phyloP scores from a whole-genome alignment of 345 rosid species.

The Hibiscus tridactylites region DNA sequence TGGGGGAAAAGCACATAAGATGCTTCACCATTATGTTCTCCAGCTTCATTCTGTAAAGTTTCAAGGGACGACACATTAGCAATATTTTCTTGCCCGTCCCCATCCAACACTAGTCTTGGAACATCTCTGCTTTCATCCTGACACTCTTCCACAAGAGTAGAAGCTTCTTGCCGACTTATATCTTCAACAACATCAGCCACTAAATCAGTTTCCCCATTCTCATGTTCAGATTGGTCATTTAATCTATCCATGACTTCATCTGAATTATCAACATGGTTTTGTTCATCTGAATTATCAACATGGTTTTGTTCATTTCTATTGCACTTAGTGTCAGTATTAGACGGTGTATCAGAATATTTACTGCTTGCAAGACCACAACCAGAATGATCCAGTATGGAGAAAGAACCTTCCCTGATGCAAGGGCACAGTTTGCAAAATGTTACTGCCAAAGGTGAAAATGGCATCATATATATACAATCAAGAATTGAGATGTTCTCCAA shows the following conservation, averaged over 20 bases:
- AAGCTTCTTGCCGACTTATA: conserved; percentile 31
- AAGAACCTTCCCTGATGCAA: conserved; percentile 66
- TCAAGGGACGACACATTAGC: conserved; percentile 21
- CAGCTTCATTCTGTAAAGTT: conserved; percentile 22
- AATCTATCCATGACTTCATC: conserved; percentile 23
- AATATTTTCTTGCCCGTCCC: conserved; percentile 18
- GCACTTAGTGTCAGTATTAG: conserved; percentile 38
- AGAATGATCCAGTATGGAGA: conserved; percentile 65
- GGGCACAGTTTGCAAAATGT: conserved; percentile 7
- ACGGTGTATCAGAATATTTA: conserved; percentile 50
- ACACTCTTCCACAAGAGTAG: conserved; percentile 34
- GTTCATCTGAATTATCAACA: conserved; percentile 32
- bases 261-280: conserved; percentile 26
- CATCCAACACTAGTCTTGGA: conserved; percentile 25
- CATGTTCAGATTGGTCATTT: conserved; percentile 26
- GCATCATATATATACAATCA: not conserved
- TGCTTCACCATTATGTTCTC: conserved; percentile 13
- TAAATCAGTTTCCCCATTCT: conserved; percentile 23
- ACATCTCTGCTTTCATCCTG: conserved; percentile 32
- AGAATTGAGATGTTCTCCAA: no score
- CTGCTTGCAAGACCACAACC: conserved; percentile 45
- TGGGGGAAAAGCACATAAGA: conserved; percentile 24
- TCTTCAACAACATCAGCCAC: conserved; percentile 24
- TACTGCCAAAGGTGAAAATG: not conserved
- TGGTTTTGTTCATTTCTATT: conserved; percentile 37